Evolutionary conservation across 768 basidiomycete species (phyloP).

Genomic region (Boletus rubropictus): DNA sequence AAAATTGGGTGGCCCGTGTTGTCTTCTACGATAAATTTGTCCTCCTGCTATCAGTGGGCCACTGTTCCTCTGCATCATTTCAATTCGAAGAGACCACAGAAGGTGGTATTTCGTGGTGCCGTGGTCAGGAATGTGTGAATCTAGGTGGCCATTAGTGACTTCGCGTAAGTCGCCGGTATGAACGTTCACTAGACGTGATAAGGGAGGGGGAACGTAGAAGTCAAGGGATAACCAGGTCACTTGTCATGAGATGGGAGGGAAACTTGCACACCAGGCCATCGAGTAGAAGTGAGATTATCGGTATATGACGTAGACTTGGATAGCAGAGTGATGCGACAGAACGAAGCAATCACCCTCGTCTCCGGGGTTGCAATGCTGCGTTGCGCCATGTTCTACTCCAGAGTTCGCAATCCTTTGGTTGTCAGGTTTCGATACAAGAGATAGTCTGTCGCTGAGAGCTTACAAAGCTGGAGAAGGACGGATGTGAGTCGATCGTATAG

Average conservation of each 20-base stretch:
- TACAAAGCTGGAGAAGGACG: background rate
- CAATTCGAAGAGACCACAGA: background rate
- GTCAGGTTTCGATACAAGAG: background rate
- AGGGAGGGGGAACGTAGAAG: background rate
- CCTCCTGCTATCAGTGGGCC: background rate
- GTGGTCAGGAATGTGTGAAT: background rate
- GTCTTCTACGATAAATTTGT: too few relatives aligned
- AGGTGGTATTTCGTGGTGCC: background rate
- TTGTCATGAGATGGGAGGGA: background rate
- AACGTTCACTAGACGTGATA: too few relatives aligned
- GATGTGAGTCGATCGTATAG: background rate
- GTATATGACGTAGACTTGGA: background rate
- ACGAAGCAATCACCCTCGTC: background rate
- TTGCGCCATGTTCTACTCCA: background rate
- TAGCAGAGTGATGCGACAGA: too few relatives aligned
- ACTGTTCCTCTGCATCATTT: background rate
- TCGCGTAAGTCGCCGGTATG: too few relatives aligned
- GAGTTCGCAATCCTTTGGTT: background rate
- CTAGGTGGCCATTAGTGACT: background rate
- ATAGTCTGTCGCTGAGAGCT: background rate
- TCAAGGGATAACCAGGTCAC: background rate
- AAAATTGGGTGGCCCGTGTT: background rate
- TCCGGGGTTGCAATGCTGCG: background rate
- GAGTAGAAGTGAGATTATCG: background rate
- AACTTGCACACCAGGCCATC: background rate